Base-by-base conservation (phyloP, 148 eudicot genomes). In the Talinum fruticosum region DNA sequence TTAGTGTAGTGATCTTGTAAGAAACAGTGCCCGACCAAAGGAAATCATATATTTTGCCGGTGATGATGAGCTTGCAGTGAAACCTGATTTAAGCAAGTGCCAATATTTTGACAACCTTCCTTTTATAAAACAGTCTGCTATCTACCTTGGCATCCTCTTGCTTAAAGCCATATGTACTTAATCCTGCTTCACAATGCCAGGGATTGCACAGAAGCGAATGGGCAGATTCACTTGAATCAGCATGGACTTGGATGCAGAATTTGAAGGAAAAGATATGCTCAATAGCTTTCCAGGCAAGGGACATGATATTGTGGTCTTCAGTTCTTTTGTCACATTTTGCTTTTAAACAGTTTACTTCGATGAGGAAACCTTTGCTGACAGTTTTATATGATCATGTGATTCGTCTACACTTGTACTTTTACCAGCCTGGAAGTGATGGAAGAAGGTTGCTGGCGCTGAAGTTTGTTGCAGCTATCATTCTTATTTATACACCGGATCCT, bases 401-500 rank as follows among this genome's bases (percentile, higher is more conserved):
- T 65, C 64, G 71, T 62, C 41, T 16, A 69, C 38, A 45, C 38
- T 29, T 37, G 54, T 65, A 77, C 77, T 62, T 35, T 78, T 78
- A 32, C 59, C 81, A 96, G 99, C 82, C 87, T 72, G 93, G 88
- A 88, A 88, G 87, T 78, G 93, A 91, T 81, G 93, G 91, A 73
- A 89, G 88, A 84, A 90, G 90, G 82, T 87, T 93, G 82, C 78
- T 90, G 74, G 96, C 99, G 2, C 84, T 96, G 79, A 96, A 96
- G 82, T 96, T 91, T 83, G 89, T 96, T 80, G 92, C 90, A 77
- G 85, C 93, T 12, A 81, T 90, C 75, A 83, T 93, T 75, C 91
- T 93, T 73, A 88, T 93, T 61, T 96, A 91, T 77, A 96, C 99
- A 41, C 95, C 95, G 37, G 97, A 96, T 78, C 97, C 99, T 75